Evolutionary conservation across 1,284 basidiomycete genomes (phyloP).

Genomic region (Xerocomus amazonicus): DNA sequence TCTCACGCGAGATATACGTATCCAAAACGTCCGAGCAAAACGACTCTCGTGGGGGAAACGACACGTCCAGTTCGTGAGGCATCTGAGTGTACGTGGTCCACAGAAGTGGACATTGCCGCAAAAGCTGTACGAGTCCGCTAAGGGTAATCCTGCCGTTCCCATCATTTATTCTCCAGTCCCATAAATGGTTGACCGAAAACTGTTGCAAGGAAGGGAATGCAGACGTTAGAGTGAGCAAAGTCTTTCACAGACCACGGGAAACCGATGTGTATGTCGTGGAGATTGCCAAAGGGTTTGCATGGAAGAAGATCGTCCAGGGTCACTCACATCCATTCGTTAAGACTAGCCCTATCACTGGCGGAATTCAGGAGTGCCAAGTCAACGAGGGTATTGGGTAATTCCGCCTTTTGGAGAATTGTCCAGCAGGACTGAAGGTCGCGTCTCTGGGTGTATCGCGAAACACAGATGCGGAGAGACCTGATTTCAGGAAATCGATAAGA

Average conservation of each 20-base stretch:
- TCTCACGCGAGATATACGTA: neutral
- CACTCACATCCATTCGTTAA: neutral
- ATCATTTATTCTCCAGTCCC: no score
- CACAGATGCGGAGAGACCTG: no score
- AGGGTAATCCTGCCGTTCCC: neutral
- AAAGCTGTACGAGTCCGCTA: neutral
- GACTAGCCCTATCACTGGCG: neutral
- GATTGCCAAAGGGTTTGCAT: neutral
- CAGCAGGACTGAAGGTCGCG: neutral
- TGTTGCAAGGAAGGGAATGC: no score
- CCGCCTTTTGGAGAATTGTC: neutral
- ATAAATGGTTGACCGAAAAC: no score
- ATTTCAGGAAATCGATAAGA: no score
- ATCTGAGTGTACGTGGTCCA: neutral
- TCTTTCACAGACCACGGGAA: neutral
- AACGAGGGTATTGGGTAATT: neutral
- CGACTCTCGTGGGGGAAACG: neutral
- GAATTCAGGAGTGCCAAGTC: neutral
- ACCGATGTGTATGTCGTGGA: neutral
- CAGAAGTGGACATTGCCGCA: neutral
- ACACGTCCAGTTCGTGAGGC: neutral
- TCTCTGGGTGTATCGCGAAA: no score
- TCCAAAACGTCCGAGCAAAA: neutral
- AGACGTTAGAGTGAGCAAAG: neutral
- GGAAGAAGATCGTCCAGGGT: neutral